Percentiles rank a stretch among this genome's conserved stretches.
phyloP scores from a whole-genome alignment of 345 rosid species.

The Lumnitzera racemosa region DNA sequence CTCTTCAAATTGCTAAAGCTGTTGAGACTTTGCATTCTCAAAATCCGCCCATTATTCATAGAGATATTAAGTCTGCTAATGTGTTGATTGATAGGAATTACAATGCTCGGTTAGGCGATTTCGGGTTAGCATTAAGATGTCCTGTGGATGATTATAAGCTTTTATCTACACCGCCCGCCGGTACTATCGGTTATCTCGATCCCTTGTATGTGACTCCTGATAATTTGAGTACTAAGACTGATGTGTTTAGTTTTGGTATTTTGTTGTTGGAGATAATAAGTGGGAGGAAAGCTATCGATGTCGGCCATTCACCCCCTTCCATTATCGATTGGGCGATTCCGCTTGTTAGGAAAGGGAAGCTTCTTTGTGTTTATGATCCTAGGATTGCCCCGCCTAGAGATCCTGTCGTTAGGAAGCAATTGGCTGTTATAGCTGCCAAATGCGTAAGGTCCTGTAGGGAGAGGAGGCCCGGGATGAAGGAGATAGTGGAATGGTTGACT shows the following conservation, averaged over 20 bases:
- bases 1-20: slow-evolving; percentile 83
- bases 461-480: slow-evolving; percentile 86
- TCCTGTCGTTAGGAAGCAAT: slow-evolving; percentile 63
- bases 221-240: slow-evolving; percentile 85
- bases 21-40: slow-evolving; percentile 68
- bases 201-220: slow-evolving; percentile 97
- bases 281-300: slow-evolving; percentile 89
- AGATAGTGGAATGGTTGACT: slow-evolving; percentile 74
- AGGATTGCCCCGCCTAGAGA: slow-evolving; percentile 56
- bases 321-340: slow-evolving; percentile 98
- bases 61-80: slow-evolving; percentile 98
- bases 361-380: slow-evolving; percentile 72
- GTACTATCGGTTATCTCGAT: slow-evolving; percentile 94
- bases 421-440: slow-evolving; percentile 77
- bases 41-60: slow-evolving; percentile 72
- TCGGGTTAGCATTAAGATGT: slow-evolving; percentile 85
- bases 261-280: slow-evolving; percentile 90
- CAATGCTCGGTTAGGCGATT: slow-evolving; percentile 91
- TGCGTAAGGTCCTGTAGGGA: slow-evolving; percentile 98
- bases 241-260: slow-evolving; percentile 96
- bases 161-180: slow-evolving; percentile 95
- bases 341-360: slow-evolving; percentile 76
- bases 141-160: slow-evolving; percentile 65
- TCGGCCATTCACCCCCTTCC: slow-evolving; percentile 84
- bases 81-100: slow-evolving; percentile 82